Evolutionary conservation across 768 basidiomycete genomes (phyloP).

Genomic region (Boletus tomentosulus): DNA sequence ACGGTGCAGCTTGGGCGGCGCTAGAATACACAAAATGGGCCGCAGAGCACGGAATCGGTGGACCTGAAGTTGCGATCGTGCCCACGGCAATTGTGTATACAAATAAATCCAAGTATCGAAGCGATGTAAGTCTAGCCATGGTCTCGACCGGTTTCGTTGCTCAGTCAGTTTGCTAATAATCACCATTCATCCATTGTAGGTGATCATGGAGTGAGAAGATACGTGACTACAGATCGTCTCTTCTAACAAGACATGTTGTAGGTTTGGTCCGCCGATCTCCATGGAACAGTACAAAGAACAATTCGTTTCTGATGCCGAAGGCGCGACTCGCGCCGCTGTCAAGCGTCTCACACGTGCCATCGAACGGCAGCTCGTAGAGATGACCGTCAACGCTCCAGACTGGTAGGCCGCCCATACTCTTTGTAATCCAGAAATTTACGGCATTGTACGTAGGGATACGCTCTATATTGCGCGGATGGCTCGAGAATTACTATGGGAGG

Average conservation of each 20-base stretch:
- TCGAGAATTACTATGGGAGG: constrained; percentile 87
- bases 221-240: neutral
- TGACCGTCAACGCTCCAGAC: constrained; percentile 89
- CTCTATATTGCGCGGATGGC: constrained; percentile 90
- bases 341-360: constrained; percentile 80
- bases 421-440: constrained; percentile 14
- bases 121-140: constrained; percentile 57
- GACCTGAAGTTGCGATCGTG: constrained; percentile 53
- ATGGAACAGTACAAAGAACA: constrained; percentile 72
- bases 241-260: constrained; percentile 30
- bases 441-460: constrained; percentile 63
- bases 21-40: constrained; percentile 88
- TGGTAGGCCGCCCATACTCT: constrained; percentile 58
- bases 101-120: constrained; percentile 93
- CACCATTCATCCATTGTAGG: constrained; percentile 36
- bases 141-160: neutral
- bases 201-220: constrained; percentile 63
- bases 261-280: constrained; percentile 79
- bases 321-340: constrained; percentile 70
- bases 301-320: constrained; percentile 68
- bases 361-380: constrained; percentile 62
- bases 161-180: constrained; percentile 11
- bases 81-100: constrained; percentile 92
- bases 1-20: constrained; percentile 93
- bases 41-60: constrained; percentile 48